phyloP scores from a whole-genome alignment of 73 alveolate genomes.

The Breviolum minutum region DNA sequence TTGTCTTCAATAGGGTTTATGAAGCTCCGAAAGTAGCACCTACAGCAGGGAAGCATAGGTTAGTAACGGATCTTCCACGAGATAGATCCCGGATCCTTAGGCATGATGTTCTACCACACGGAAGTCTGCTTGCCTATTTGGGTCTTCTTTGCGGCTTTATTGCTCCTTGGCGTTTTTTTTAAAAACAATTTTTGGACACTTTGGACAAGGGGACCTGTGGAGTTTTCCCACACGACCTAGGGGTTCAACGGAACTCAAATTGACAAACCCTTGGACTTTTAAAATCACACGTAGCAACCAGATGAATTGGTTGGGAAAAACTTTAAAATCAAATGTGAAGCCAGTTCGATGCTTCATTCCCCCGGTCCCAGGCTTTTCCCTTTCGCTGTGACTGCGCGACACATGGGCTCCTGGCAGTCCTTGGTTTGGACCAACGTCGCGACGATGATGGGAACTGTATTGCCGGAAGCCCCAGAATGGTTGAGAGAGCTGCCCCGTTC shows the following conservation, averaged over 20 bases:
- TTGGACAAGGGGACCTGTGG: too few relatives aligned
- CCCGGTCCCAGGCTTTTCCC: constrained; percentile 34
- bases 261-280: too few relatives aligned
- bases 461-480: constrained; percentile 12
- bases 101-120: constrained; percentile 37
- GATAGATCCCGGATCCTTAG: not conserved
- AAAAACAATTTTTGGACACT: too few relatives aligned
- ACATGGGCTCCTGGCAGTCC: constrained; percentile 72
- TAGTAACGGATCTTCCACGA: too few relatives aligned
- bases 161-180: not conserved
- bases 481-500: not conserved
- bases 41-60: too few relatives aligned
- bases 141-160: constrained; percentile 34
- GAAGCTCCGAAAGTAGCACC: too few relatives aligned
- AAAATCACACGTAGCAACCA: too few relatives aligned
- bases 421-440: constrained; percentile 52
- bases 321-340: too few relatives aligned
- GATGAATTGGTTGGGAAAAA: not conserved
- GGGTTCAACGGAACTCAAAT: too few relatives aligned
- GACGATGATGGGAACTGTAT: constrained; percentile 48
- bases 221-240: too few relatives aligned
- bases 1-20: not conserved
- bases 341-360: too few relatives aligned
- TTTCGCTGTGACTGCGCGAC: constrained; percentile 58
- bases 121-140: constrained; percentile 54